Percentiles rank a stretch among this genome's conserved stretches.
These are phyloP conservation scores for Oxyria digyna DNA, from an alignment of 148 eudicot genomes.

Conservation along the genomic window DNA sequence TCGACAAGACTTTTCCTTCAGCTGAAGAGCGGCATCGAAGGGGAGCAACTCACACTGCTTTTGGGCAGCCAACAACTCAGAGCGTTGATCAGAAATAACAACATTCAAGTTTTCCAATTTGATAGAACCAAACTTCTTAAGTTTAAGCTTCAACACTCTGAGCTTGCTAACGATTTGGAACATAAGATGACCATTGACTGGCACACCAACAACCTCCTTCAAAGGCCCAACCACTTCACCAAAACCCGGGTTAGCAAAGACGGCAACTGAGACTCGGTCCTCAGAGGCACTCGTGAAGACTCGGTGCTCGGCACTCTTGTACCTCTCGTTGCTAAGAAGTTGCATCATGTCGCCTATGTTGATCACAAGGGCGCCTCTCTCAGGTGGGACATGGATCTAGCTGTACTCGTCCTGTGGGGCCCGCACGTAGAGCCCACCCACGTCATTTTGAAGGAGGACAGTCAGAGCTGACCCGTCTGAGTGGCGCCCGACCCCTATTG, in stretches of 20 bases:
- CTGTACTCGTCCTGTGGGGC: constrained; percentile 1
- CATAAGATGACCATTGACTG: no score
- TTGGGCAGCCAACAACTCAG: no score
- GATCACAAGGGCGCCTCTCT: constrained; percentile 35
- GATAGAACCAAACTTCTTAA: no score
- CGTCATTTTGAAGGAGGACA: constrained; percentile 19
- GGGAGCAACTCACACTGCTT: no score
- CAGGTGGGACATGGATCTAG: constrained; percentile 35
- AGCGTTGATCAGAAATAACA: no score
- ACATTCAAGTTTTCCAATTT: no score
- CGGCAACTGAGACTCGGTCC: constrained; percentile 31
- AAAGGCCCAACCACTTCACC: background rate
- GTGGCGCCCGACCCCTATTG: constrained; percentile 20
- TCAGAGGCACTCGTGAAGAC: constrained; percentile 28
- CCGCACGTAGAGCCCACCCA: constrained; percentile 18
- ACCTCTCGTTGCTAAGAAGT: constrained; percentile 52
- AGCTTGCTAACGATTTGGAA: no score
- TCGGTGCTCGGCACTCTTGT: constrained; percentile 45
- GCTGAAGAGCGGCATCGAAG: no score
- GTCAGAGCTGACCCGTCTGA: constrained; percentile 19
- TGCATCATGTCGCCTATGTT: constrained; percentile 47
- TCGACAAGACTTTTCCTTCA: no score
- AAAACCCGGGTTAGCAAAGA: constrained; percentile 28
- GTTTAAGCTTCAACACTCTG: no score
- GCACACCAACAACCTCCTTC: background rate